Evolutionary conservation across 371 early-diverging fungal species (phyloP), one percentile per base, ranked within the genome.

Genomic region (Mortierella sp.): DNA sequence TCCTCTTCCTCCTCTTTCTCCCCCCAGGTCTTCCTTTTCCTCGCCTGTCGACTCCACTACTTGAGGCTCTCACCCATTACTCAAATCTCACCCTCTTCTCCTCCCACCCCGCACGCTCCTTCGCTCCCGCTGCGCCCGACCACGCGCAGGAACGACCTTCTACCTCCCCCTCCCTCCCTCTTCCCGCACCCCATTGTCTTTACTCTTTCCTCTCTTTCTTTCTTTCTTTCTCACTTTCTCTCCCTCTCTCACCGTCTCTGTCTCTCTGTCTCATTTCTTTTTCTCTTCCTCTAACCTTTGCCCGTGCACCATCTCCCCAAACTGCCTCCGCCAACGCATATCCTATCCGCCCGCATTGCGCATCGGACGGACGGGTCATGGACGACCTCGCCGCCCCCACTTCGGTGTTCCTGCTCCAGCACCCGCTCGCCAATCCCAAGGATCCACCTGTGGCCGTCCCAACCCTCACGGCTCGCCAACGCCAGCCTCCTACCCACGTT

Each of bases 401-500:
- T 12, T 52, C 68, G 18, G 72, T 68, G 51, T 73, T 79, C 21
- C 25, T 73, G n/a, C 64, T 70, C 43, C 80, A 79, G 21, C 80
- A 79, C 58, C 80, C 80, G 11, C 73, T 79, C 29, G 80, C 80
- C 12, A 66, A 66, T 29, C 73, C 80, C 44, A 69, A 62, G 61
- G 80, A 79, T 56, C 80, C 80, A 11, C 80, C 73, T 23, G 70
- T 79, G 23, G 58, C 67, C 52, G 63, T 79, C 28, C 73, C 72
- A 12, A 79, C 73, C 43, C 60, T 70, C 29, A 37, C 37, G 37
- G 60, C 80, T 30, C 69, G 72, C 9, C 79, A 71, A n/a, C 67
- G 76, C 1, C 68, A 70, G 50, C 64, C 37, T 52, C 52, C 19
- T 46, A 43, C 57, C 21, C 57, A 67, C 16, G 66, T 77, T 9